Conservation (phyloP, 495 filamentous ascomycete genomes). For the Hyaloscypha variabilis region DNA sequence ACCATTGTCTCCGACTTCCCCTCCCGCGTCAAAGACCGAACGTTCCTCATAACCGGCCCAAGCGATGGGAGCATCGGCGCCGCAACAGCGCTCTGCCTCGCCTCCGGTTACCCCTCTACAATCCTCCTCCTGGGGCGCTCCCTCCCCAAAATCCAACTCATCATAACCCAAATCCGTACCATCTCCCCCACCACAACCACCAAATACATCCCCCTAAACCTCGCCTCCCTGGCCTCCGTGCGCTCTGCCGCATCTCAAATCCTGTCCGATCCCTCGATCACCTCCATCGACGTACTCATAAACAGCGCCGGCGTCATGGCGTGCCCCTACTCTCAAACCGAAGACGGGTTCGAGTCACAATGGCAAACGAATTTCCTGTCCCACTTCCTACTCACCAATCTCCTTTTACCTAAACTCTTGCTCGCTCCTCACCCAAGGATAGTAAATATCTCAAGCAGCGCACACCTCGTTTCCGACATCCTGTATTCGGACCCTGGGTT, state of each 20-base stretch:
- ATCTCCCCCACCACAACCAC: constrained; percentile 16
- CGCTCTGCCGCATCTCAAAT: constrained; percentile 52
- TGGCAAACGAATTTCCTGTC: constrained; percentile 57
- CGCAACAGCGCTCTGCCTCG: constrained; percentile 48
- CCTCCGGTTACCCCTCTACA: constrained; percentile 41
- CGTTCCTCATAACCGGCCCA: constrained; percentile 47
- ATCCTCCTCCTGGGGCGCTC: constrained; percentile 47
- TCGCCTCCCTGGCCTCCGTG: constrained; percentile 49
- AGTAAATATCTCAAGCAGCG: constrained; percentile 45
- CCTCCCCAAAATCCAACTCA: constrained; percentile 40
- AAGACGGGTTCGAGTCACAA: constrained; percentile 54
- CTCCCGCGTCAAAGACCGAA: constrained; percentile 38
- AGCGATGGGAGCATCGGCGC: constrained; percentile 48
- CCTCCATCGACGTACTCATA: constrained; percentile 65
- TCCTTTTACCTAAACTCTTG: constrained; percentile 47
- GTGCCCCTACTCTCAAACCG: constrained; percentile 30
- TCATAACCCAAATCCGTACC: constrained; percentile 33
- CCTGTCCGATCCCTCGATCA: constrained; percentile 42
- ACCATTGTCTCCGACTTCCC: constrained; percentile 40
- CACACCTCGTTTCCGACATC: constrained; percentile 34
- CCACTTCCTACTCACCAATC: constrained; percentile 60
- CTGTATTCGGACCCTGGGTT: constrained; percentile 32
- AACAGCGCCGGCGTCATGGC: constrained; percentile 59
- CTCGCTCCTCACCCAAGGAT: constrained; percentile 37
- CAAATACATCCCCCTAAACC: constrained; percentile 47